Conservation (phyloP, 306 rosid species). For the Potentilla sterilis region DNA sequence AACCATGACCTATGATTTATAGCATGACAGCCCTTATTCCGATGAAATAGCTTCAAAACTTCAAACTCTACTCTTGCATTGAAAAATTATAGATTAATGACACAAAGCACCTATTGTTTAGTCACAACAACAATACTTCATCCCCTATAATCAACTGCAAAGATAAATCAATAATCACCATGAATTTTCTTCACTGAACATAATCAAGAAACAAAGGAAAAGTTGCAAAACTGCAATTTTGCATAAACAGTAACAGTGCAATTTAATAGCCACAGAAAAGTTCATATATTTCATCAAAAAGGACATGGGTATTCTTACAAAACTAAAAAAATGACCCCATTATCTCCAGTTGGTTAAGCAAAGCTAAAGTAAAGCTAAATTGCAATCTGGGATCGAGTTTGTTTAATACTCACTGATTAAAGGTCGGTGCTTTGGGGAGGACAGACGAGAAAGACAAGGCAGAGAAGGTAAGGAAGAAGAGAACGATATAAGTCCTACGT, state of each 20-base stretch:
- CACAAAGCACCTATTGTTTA: neutral
- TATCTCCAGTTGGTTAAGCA: conserved; percentile 5
- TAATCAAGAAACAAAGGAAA: neutral
- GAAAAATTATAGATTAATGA: neutral
- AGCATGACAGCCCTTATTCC: neutral
- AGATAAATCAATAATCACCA: neutral
- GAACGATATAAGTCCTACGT: conserved; percentile 47
- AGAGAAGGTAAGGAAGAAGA: conserved; percentile 46
- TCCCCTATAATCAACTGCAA: neutral
- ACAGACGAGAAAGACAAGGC: conserved; percentile 36
- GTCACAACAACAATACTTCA: neutral
- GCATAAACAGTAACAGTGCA: too few species aligned
- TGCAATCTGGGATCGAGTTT: neutral
- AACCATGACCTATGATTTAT: conserved; percentile 13
- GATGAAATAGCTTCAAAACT: neutral
- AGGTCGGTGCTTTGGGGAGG: conserved; percentile 50
- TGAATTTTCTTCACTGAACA: neutral
- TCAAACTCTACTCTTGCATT: neutral
- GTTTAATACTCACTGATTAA: conserved; percentile 43
- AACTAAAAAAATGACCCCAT: conserved; percentile 3
- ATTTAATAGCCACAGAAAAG: neutral
- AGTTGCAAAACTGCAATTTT: neutral
- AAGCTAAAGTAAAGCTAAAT: conserved; percentile 12
- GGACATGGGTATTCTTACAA: neutral
- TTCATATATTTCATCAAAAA: neutral